These are phyloP conservation scores for Hemisphaericaspora subhashii DNA, from an alignment of 1,139 yeast genomes.

Conservation along the genomic window DNA sequence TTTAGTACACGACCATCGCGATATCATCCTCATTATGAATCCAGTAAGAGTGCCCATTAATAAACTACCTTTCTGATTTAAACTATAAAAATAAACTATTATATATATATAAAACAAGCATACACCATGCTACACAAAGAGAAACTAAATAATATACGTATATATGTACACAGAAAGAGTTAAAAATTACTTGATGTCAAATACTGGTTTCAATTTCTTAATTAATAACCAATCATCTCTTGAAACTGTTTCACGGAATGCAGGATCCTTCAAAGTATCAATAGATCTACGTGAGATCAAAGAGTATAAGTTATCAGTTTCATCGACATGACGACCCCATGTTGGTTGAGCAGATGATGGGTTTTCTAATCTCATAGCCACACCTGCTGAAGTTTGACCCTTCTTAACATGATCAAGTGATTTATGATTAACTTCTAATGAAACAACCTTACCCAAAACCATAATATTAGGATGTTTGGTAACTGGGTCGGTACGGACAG, in stretches of 20 bases:
- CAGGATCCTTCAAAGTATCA: conserved; percentile 97
- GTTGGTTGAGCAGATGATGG: conserved; percentile 92
- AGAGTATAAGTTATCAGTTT: conserved; percentile 84
- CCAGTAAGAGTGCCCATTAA: too few relatives aligned
- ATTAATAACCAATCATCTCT: conserved; percentile 94
- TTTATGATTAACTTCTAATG: conserved; percentile 94
- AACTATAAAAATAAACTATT: background rate
- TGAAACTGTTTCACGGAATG: conserved; percentile 90
- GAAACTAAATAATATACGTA: too few relatives aligned
- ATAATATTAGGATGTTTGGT: conserved; percentile 74
- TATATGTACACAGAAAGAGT: background rate
- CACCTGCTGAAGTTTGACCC: conserved; percentile 97
- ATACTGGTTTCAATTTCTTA: conserved; percentile 82
- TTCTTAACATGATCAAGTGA: conserved; percentile 76
- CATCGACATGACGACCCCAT: conserved; percentile 99
- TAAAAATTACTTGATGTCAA: conserved; percentile 58
- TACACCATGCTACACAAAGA: too few relatives aligned
- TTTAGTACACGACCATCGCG: conserved; percentile 3
- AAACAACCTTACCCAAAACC: conserved; percentile 80
- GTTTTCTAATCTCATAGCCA: conserved; percentile 94
- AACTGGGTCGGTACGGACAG: conserved; percentile 84
- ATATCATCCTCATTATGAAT: too few relatives aligned
- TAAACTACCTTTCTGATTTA: too few relatives aligned
- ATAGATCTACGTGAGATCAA: conserved; percentile 84
- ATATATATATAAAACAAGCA: background rate